Conservation (phyloP, 192 early-diverging fungal genomes). For the Phlyctochytrium arcticum region DNA sequence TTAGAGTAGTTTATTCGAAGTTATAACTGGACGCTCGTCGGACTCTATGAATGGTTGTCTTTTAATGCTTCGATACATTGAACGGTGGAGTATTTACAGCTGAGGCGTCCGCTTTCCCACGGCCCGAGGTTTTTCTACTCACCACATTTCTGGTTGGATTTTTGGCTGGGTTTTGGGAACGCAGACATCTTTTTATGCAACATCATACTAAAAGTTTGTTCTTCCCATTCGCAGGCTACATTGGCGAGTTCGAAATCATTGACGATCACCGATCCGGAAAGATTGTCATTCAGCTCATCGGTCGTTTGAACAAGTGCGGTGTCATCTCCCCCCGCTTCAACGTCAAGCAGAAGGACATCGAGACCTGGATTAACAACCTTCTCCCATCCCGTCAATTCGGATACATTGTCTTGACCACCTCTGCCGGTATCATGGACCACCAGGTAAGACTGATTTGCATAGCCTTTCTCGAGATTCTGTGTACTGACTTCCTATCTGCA, state of each 20-base stretch:
- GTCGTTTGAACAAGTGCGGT: constrained; percentile 99
- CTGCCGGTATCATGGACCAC: constrained; percentile 99
- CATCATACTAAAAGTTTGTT: not conserved
- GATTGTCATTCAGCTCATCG: constrained; percentile 97
- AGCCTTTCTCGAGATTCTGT: no score
- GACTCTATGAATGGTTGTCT: constrained; percentile 55
- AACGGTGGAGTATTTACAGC: constrained; percentile 54
- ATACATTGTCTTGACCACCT: constrained; percentile 88
- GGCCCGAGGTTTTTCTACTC: constrained; percentile 24
- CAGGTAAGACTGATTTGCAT: constrained; percentile 48
- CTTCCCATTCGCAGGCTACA: constrained; percentile 69
- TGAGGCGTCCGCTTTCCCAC: constrained; percentile 16
- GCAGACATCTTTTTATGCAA: not conserved
- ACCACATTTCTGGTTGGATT: constrained; percentile 31
- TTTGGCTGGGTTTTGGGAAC: constrained; percentile 28
- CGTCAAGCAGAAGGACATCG: constrained; percentile 88
- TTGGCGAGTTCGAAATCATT: constrained; percentile 98
- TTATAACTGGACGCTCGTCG: constrained; percentile 69
- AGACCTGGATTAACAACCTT: constrained; percentile 96
- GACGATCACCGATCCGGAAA: constrained; percentile 98
- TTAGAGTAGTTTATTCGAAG: constrained; percentile 40
- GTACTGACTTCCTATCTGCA: not conserved
- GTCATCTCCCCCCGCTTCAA: constrained; percentile 99
- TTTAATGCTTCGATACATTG: constrained; percentile 71
- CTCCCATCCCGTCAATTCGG: constrained; percentile 99